phyloP scores from a whole-genome alignment of 371 early-diverging fungal species.

The Mortierella sp. region DNA sequence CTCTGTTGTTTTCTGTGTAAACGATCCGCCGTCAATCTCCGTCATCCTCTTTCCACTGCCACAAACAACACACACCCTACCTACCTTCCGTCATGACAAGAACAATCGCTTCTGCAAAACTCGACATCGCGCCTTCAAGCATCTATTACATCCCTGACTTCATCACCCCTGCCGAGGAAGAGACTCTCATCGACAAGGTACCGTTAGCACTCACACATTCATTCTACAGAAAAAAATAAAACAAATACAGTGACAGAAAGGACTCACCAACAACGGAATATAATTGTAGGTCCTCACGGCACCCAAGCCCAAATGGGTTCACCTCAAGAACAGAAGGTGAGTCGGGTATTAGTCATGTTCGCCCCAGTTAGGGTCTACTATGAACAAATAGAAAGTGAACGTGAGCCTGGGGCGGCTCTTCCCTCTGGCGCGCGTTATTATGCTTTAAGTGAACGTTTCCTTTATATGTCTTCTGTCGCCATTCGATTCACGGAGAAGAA shows the following conservation, averaged over 20 bases:
- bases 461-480: neutral
- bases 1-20: neutral
- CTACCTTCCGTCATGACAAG: conserved; percentile 18
- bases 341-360: neutral
- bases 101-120: conserved; percentile 14
- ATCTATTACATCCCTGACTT: conserved; percentile 62
- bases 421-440: conserved; percentile 5
- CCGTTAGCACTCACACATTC: neutral
- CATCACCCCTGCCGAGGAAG: conserved; percentile 59
- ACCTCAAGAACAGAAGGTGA: conserved; percentile 62
- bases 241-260: no score
- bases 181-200: conserved; percentile 53
- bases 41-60: neutral
- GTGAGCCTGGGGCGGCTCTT: neutral
- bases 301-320: conserved; percentile 69
- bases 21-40: neutral
- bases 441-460: conserved; percentile 2
- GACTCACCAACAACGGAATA: no score
- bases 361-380: neutral
- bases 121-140: conserved; percentile 42
- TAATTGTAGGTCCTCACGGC: conserved; percentile 59
- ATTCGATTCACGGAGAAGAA: neutral
- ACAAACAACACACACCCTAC: neutral
- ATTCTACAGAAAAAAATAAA: neutral
- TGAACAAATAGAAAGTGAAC: conserved; percentile 10